Evolutionary conservation across 108 stramenopile genomes (phyloP).

Genomic region (Schizochytrium sp.): DNA sequence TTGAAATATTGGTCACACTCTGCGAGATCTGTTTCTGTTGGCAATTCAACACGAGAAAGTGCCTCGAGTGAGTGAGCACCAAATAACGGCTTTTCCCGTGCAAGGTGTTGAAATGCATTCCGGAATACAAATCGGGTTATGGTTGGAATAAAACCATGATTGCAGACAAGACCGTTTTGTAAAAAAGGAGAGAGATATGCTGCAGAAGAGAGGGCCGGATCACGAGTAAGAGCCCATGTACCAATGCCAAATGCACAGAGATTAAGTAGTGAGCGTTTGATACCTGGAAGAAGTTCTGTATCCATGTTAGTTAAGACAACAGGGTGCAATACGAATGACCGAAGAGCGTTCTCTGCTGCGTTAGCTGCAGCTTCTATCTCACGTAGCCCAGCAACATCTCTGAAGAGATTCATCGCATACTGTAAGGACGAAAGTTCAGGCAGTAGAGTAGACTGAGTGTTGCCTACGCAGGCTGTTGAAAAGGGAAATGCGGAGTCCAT

Average conservation of each 20-base stretch:
- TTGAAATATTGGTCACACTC: not conserved
- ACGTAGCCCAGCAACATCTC: not conserved
- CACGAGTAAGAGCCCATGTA: not conserved
- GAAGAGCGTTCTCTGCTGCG: not conserved
- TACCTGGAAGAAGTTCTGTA: not conserved
- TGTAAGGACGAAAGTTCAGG: not conserved
- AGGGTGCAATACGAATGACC: not conserved
- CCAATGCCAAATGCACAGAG: not conserved
- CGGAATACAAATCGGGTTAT: slow-evolving; percentile 19
- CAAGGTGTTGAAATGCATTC: not conserved
- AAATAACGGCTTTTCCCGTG: not conserved
- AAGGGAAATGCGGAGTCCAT: not conserved
- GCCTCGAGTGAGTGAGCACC: not conserved
- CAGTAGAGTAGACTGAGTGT: not conserved
- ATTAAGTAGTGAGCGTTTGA: not conserved
- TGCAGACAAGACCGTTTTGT: not conserved
- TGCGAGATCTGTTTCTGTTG: not conserved
- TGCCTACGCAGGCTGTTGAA: not conserved
- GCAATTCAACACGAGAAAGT: not conserved
- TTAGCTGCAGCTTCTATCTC: not conserved
- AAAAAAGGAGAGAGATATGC: not conserved
- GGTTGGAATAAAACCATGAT: not conserved
- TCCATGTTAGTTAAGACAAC: not conserved
- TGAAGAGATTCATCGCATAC: not conserved
- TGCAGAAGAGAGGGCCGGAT: not conserved